Percentiles rank a stretch among this genome's conserved stretches.
Conservation (phyloP, 2,329 filamentous ascomycete species). For the Ophiosphaerella herpotricha region DNA sequence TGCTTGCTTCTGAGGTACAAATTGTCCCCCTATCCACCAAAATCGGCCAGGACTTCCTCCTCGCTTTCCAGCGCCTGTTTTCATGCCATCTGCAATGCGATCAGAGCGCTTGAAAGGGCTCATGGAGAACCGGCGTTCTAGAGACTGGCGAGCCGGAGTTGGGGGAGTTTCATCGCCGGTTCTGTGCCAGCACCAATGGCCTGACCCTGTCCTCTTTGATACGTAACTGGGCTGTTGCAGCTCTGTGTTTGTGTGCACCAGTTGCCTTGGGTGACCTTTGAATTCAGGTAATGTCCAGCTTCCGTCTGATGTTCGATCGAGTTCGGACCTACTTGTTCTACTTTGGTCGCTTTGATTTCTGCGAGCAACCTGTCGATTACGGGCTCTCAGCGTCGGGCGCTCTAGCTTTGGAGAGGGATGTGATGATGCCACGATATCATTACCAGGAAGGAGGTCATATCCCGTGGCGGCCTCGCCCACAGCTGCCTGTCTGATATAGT, state of each 20-base stretch:
- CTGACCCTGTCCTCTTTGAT: constrained; percentile 10
- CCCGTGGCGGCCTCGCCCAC: neutral
- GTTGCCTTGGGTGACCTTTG: constrained; percentile 10
- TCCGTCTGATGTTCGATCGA: constrained; percentile 10
- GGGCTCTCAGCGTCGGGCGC: constrained; percentile 9
- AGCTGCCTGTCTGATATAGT: constrained; percentile 2
- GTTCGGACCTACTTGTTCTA: constrained; percentile 17
- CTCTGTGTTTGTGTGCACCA: constrained; percentile 11
- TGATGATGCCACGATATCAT: constrained; percentile 9
- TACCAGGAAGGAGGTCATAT: constrained; percentile 13
- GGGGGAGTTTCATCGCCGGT: constrained; percentile 17
- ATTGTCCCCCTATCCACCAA: constrained; percentile 8
- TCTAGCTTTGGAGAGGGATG: constrained; percentile 14
- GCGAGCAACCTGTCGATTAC: constrained; percentile 17
- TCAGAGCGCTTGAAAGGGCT: constrained; percentile 26
- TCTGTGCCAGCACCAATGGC: constrained; percentile 27
- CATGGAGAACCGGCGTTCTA: constrained; percentile 12
- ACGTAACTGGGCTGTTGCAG: constrained; percentile 21
- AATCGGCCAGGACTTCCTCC: neutral
- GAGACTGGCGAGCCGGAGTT: constrained; percentile 3
- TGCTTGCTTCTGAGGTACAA: neutral
- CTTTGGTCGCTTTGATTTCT: constrained; percentile 14
- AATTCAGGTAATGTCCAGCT: constrained; percentile 7
- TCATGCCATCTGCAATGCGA: constrained; percentile 12
- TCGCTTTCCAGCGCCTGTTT: constrained; percentile 3